These are phyloP conservation scores for Cyclaneusma minus DNA, from an alignment of 2,329 filamentous ascomycete species.

Conservation along the genomic window DNA sequence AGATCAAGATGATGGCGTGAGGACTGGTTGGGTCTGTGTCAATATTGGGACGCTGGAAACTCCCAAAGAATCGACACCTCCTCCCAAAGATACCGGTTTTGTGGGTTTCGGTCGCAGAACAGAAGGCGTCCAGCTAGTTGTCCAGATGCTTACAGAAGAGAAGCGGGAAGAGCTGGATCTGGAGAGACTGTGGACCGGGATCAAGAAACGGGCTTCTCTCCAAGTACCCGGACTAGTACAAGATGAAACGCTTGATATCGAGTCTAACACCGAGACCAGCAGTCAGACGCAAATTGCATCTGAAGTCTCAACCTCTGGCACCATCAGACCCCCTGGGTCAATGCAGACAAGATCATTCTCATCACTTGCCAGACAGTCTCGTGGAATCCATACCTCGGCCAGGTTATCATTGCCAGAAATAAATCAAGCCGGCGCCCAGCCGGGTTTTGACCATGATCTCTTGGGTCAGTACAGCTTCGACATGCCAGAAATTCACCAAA, in stretches of 20 bases:
- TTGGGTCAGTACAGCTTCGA: too few relatives aligned
- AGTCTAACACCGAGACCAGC: slow-evolving; percentile 11
- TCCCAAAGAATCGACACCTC: slow-evolving; percentile 26
- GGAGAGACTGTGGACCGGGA: slow-evolving; percentile 40
- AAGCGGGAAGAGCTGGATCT: slow-evolving; percentile 52
- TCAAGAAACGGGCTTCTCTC: slow-evolving; percentile 5
- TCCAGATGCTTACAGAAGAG: slow-evolving; percentile 58
- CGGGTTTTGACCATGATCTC: too few relatives aligned
- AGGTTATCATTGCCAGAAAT: too few relatives aligned
- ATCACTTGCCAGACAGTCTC: slow-evolving; percentile 3
- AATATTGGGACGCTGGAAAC: slow-evolving; percentile 62
- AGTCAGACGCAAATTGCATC: slow-evolving; percentile 1
- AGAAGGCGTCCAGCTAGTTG: slow-evolving; percentile 44
- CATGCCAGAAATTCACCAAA: too few relatives aligned
- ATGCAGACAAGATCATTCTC: not conserved
- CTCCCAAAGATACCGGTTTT: slow-evolving; percentile 38
- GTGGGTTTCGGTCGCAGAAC: slow-evolving; percentile 59
- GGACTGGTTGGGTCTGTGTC: slow-evolving; percentile 92
- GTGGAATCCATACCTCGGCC: slow-evolving; percentile 8
- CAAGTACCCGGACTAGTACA: slow-evolving; percentile 20
- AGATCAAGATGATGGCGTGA: slow-evolving; percentile 66
- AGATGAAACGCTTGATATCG: too few relatives aligned
- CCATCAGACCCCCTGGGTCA: slow-evolving; percentile 5
- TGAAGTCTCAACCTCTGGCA: not conserved
- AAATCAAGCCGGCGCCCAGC: too few relatives aligned